phyloP scores from a whole-genome alignment of 2,329 filamentous ascomycete species.

The Lecanicillium sp. region DNA sequence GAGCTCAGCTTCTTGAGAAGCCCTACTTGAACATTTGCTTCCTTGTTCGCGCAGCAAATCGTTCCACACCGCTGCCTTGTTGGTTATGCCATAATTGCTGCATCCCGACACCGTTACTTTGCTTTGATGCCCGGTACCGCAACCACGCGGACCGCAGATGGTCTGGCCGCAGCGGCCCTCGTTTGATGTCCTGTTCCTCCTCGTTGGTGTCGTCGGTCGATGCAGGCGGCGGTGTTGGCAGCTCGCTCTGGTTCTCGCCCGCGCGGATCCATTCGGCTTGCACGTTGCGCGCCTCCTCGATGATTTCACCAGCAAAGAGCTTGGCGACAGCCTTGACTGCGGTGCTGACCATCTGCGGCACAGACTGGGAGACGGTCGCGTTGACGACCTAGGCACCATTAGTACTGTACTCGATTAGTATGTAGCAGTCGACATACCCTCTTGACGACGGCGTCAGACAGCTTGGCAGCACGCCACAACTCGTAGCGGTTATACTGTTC shows the following conservation, averaged over 20 bases:
- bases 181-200: slow-evolving; percentile 25
- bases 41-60: slow-evolving; percentile 50
- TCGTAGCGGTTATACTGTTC: slow-evolving; percentile 66
- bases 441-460: slow-evolving; percentile 63
- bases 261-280: slow-evolving; percentile 65
- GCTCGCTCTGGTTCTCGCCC: slow-evolving; percentile 51
- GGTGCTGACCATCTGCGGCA: slow-evolving; percentile 65
- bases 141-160: slow-evolving; percentile 69
- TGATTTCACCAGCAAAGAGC: slow-evolving; percentile 69
- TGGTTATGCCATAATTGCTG: slow-evolving; percentile 57
- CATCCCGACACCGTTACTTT: slow-evolving; percentile 57
- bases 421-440: slow-evolving; percentile 41
- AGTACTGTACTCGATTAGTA: background rate
- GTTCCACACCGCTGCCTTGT: slow-evolving; percentile 52
- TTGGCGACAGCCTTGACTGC: slow-evolving; percentile 74
- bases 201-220: slow-evolving; percentile 23
- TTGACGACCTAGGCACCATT: slow-evolving; percentile 64
- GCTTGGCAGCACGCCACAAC: slow-evolving; percentile 61
- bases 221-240: slow-evolving; percentile 37
- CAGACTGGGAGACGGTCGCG: slow-evolving; percentile 73
- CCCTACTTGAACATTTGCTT: slow-evolving; percentile 45
- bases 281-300: slow-evolving; percentile 64
- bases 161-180: slow-evolving; percentile 62
- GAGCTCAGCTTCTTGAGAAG: background rate
- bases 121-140: slow-evolving; percentile 57